Base-by-base conservation (phyloP, 176 grass and related monocot species). In the Coix lacrymajobi region DNA sequence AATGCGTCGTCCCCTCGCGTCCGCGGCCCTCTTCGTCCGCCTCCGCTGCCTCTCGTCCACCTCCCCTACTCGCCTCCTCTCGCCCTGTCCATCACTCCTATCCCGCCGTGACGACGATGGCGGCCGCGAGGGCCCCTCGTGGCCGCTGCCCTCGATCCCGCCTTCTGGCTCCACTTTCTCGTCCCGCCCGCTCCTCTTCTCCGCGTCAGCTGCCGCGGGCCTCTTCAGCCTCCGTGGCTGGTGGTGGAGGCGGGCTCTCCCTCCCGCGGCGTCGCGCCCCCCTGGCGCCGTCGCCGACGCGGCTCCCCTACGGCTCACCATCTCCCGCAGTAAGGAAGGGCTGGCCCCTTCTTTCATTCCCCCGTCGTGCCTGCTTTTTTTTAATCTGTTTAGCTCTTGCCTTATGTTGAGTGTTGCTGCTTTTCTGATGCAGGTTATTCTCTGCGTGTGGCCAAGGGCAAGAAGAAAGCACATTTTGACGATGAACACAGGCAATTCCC, bases 371-470 rank as follows among this genome's bases (percentile, higher is more conserved):
- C 24, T 20, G 51, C 15, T 15, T 10, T 24, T 68, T 61, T 31
- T n/a, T 15, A 25, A 26, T 79, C 58, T 56, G 8, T 30, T 62
- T 65, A 48, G 51, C 17, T 69, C n/a, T 51, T 48, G 61, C 61
- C 33, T 46, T 46, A 24, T 15, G 61, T 24, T 79, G 17, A 22
- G 51, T 44, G 48, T 20, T 71, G 36, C 44, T 90, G 56, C 32
- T 83, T 67, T 81, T 86, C 43, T 49, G 34, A 71, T 86, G 69
- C 86, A 96, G 96, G 81, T 90, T 96, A 96, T 91, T 96, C 96
- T 71, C 78, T 96, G 66, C 93, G 96, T 63, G 93, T 99, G 73
- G 87, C 77, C 24, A 99, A 92, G 80, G 84, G 71, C 69, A 96
- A 94, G 83, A 96, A 96, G 85, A 88, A 74, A 69, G 44, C 83